Evolutionary conservation across 192 early-diverging fungal species (phyloP), one percentile per base, ranked within the genome.

Genomic region (Globomyces pollinis-pini): DNA sequence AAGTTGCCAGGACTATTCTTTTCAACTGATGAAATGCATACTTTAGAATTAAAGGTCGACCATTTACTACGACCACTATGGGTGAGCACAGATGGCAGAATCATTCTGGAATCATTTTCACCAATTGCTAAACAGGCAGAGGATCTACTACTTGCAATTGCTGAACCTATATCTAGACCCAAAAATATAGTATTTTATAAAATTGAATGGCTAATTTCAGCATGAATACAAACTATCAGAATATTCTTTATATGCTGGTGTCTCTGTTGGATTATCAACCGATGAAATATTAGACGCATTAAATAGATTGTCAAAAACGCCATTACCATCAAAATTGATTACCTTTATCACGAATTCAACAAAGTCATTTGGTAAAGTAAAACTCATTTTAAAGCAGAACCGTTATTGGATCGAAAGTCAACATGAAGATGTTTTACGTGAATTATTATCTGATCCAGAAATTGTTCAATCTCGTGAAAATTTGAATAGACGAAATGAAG

Each of bases 231-330:
- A 87, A 62, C 67, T 99, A 38, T 96, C 96, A 0, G 82, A 90
- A 18, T 96, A 94, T 62, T 94, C 91, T 23, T 78, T 99, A 2
- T 94, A 98, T 64, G 96, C 96, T 13, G 94, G 93, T n/a, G 93
- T 99, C 3, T 73, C 92, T 30, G 93, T 98, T 1, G 96, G 96
- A 1, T 76, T 99, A 36, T 83, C 90, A 41, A 90, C 89, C 6
- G 88, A 86, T 42, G 84, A 85, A 62, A 99, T 99, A 44, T 89
- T 99, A 36, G 82, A 87, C 26, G 91, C 91, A 2, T 70, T 99
- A 47, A 84, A 89, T 60, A 84, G 89, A 42, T 75, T 99, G 6
- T 94, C 86, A 55, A 99, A 99, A 64, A 84, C 83, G 23, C 38
- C 18, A 7, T 69, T 93, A 18, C 94, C 96, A 8, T 69, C 81